Evolutionary conservation across 1,284 basidiomycete species (phyloP).

Genomic region (Pseudozyma sp.): DNA sequence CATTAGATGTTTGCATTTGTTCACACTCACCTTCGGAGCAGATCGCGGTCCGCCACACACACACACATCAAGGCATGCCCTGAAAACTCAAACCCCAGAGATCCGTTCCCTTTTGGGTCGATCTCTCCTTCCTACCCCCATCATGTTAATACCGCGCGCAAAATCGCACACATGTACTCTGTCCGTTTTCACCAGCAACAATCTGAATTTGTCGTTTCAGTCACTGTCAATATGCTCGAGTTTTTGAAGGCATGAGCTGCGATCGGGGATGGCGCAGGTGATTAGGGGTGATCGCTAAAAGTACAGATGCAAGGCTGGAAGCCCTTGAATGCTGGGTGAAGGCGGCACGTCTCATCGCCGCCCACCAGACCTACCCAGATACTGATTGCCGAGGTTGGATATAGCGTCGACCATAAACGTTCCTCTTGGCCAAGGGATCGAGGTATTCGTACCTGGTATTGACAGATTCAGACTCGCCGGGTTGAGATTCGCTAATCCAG

Average conservation of each 20-base stretch:
- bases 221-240: constrained; percentile 5
- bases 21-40: not conserved
- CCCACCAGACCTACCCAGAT: constrained; percentile 37
- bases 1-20: no score
- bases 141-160: constrained; percentile 33
- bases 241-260: no score
- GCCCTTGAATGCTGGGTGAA: not conserved
- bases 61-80: not conserved
- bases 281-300: constrained; percentile 5
- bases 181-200: constrained; percentile 1
- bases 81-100: not conserved
- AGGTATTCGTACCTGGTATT: constrained; percentile 20
- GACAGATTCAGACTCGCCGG: constrained; percentile 24
- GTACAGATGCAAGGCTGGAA: constrained; percentile 12
- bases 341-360: constrained; percentile 3
- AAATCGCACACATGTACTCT: constrained; percentile 18
- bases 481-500: constrained; percentile 19
- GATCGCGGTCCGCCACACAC: not conserved
- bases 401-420: constrained; percentile 51
- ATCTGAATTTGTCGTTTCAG: not conserved
- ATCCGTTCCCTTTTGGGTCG: no score
- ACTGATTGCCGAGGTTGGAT: constrained; percentile 45
- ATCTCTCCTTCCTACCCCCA: not conserved
- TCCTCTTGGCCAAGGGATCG: constrained; percentile 44
- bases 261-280: not conserved